Evolutionary conservation across 768 basidiomycete genomes (phyloP).

Genomic region (Naganishia randhawae): DNA sequence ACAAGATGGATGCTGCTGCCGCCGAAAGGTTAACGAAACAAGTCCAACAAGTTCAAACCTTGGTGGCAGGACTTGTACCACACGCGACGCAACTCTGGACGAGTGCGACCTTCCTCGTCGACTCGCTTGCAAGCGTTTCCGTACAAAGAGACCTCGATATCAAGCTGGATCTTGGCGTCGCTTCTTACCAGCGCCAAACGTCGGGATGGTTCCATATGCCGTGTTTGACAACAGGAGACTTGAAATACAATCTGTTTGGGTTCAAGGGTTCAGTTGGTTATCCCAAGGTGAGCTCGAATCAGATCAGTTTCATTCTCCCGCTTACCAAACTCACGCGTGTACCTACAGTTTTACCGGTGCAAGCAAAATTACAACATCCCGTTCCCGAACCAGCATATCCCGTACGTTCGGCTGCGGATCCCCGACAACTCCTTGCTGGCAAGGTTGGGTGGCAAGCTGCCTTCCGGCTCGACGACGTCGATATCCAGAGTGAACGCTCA

Average conservation of each 20-base stretch:
- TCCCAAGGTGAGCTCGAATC: neutral
- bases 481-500: neutral
- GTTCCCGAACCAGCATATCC: too few relatives aligned
- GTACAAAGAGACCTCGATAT: neutral
- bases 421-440: too few relatives aligned
- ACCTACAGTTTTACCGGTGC: neutral
- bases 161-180: neutral
- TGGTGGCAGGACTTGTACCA: neutral
- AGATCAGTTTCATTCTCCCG: neutral
- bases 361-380: too few relatives aligned
- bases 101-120: neutral
- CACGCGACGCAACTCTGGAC: neutral
- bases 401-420: too few relatives aligned
- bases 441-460: too few relatives aligned
- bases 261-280: neutral
- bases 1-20: neutral
- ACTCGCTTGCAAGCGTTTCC: neutral
- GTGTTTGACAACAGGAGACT: neutral
- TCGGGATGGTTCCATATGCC: neutral
- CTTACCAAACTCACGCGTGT: neutral
- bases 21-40: neutral
- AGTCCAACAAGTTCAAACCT: neutral
- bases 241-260: neutral
- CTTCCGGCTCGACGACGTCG: neutral
- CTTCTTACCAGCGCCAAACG: neutral